Evolutionary conservation across 1,284 basidiomycete genomes (phyloP).

Genomic region (Ustanciosporium gigantosporum): DNA sequence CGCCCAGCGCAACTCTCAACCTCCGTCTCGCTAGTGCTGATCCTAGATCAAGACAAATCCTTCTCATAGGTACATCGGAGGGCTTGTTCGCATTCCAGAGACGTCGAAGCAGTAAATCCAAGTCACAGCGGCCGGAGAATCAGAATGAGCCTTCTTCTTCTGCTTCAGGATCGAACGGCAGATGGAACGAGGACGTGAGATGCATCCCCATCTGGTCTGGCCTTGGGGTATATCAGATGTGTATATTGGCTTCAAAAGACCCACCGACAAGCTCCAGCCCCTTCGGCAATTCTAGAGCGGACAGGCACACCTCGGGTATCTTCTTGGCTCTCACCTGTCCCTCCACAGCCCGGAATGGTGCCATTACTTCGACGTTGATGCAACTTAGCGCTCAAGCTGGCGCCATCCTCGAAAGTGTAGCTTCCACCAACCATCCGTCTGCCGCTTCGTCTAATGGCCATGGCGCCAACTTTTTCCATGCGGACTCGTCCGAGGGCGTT

Average conservation of each 20-base stretch:
- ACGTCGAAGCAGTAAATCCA: not conserved
- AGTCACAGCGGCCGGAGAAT: not conserved
- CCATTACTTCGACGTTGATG: slow-evolving; percentile 19
- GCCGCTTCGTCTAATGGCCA: slow-evolving; percentile 12
- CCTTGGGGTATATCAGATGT: slow-evolving; percentile 44
- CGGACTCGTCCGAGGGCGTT: slow-evolving; percentile 10
- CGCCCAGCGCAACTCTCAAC: not conserved
- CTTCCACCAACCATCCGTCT: slow-evolving; percentile 2
- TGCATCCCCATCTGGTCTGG: slow-evolving; percentile 41
- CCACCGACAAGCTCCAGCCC: not conserved
- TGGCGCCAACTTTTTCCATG: not conserved
- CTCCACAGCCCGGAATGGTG: slow-evolving; percentile 4
- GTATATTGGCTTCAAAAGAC: slow-evolving; percentile 19
- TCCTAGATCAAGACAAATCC: slow-evolving; percentile 3
- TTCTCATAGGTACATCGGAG: slow-evolving; percentile 31
- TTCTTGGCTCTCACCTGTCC: slow-evolving; percentile 40
- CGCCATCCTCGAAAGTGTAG: slow-evolving; percentile 29
- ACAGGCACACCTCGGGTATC: slow-evolving; percentile 16
- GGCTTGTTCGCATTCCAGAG: slow-evolving; percentile 37
- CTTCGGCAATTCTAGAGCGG: not conserved
- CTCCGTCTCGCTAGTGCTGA: not conserved
- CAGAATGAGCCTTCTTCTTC: not conserved
- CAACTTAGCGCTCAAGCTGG: slow-evolving; percentile 38
- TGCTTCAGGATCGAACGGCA: not conserved
- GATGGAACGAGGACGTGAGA: slow-evolving; percentile 37